Evolutionary conservation across 148 eudicot genomes (phyloP).

Genomic region (Rheum nobile): DNA sequence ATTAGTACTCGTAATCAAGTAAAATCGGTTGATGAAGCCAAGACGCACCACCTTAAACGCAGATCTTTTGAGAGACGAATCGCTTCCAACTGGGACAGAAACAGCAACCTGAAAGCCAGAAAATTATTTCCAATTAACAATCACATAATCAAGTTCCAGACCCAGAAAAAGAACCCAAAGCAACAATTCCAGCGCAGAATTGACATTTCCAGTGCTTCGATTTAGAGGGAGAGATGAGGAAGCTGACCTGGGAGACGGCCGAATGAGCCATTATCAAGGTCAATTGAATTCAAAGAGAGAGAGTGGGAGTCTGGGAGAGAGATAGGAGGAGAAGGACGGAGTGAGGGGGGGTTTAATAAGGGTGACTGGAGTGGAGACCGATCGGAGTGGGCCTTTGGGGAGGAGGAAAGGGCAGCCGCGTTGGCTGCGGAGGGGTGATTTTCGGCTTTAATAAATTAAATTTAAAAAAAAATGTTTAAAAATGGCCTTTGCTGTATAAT

Average conservation of each 20-base stretch:
- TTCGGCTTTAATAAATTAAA: not conserved
- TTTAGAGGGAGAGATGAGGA: not conserved
- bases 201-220: not conserved
- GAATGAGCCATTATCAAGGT: constrained; percentile 34
- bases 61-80: constrained; percentile 33
- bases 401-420: constrained; percentile 21
- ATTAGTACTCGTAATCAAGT: not conserved
- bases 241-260: constrained; percentile 34
- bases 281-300: not conserved
- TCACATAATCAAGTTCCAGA: not conserved
- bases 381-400: constrained; percentile 23
- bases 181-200: not conserved
- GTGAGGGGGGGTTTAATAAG: constrained; percentile 6
- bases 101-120: constrained; percentile 33
- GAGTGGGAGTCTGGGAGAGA: not conserved
- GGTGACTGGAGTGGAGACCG: constrained; percentile 1
- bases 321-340: not conserved
- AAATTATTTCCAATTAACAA: not conserved
- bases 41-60: constrained; percentile 40
- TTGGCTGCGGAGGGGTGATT: constrained; percentile 1
- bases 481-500: not conserved
- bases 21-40: not conserved
- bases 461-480: not conserved
- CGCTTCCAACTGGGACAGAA: constrained; percentile 28
- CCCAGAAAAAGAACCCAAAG: not conserved